Evolutionary conservation across 169 alveolate species (phyloP).

Genomic region (Theileria annulata): DNA sequence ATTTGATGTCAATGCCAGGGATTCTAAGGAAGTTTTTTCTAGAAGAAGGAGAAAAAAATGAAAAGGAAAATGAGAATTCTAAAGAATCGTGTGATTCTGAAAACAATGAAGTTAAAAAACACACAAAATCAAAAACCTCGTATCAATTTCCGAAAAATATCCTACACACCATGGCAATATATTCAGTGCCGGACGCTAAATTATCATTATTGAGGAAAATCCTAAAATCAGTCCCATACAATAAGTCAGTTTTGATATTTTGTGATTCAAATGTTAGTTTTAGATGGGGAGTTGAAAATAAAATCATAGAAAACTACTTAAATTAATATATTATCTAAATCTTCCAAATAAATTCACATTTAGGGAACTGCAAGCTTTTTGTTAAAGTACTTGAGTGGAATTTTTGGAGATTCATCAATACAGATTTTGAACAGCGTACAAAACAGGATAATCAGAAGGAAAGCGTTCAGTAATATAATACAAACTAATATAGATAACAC

Average conservation of each 20-base stretch:
- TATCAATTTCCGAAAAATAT: conserved; percentile 34
- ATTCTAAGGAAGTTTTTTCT: conserved; percentile 20
- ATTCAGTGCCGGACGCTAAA: conserved; percentile 49
- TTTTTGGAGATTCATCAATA: conserved; percentile 23
- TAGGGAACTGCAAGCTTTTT: conserved; percentile 54
- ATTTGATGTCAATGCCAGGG: conserved; percentile 8
- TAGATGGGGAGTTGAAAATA: conserved; percentile 5
- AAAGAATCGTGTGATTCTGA: not conserved
- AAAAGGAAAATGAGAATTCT: not conserved
- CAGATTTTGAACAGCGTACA: conserved; percentile 49
- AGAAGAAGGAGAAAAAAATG: not conserved
- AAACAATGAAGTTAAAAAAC: not conserved
- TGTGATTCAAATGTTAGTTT: conserved; percentile 56
- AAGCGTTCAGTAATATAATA: conserved; percentile 32
- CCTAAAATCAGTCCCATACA: conserved; percentile 39
- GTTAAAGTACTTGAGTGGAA: conserved; percentile 24
- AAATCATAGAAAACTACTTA: not conserved
- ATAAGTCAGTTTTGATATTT: conserved; percentile 57
- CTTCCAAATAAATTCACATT: not conserved
- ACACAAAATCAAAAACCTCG: not conserved
- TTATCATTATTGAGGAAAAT: conserved; percentile 37
- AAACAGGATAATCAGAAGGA: conserved; percentile 32
- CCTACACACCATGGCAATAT: conserved; percentile 49
- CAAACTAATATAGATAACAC: conserved; percentile 37
- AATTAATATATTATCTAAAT: not conserved